A percentile compares a stretch with the other conserved stretches of the same genome.
Evolutionary conservation across 306 rosid genomes (phyloP).

Genomic region (Gastrolobium villosum): DNA sequence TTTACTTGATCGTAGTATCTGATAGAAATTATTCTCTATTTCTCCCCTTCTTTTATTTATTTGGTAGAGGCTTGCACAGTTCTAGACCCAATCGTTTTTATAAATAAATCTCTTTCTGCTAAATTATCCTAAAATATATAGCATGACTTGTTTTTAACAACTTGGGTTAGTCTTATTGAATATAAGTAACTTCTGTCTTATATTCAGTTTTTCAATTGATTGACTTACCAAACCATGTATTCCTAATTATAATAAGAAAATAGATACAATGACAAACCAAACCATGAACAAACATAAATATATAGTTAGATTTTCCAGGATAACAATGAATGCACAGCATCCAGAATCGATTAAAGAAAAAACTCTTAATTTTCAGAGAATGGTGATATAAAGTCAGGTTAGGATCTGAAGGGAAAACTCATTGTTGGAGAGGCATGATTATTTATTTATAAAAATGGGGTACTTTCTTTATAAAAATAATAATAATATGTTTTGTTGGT

Average conservation of each 20-base stretch:
- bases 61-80: slow-evolving; percentile 24
- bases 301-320: not conserved
- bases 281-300: slow-evolving; percentile 2
- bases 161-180: no score
- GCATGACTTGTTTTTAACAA: no score
- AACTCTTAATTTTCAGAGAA: not conserved
- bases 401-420: not conserved
- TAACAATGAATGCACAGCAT: slow-evolving; percentile 4
- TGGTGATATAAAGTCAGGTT: not conserved
- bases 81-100: slow-evolving; percentile 22
- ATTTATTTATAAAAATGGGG: no score
- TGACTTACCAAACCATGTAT: no score
- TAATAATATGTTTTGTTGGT: not conserved
- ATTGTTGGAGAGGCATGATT: not conserved
- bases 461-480: not conserved
- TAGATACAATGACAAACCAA: not conserved
- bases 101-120: no score
- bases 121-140: no score
- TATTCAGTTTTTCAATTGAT: no score
- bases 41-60: slow-evolving; percentile 30
- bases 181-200: no score
- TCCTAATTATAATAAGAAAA: slow-evolving; percentile 25
- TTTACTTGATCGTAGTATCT: slow-evolving; percentile 29
- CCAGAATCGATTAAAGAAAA: slow-evolving; percentile 17
- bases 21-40: slow-evolving; percentile 18